A percentile compares a stretch with the other conserved stretches of the same genome.
phyloP scores from a whole-genome alignment of 2,329 filamentous ascomycete genomes.

The Amylocarpus encephaloides region DNA sequence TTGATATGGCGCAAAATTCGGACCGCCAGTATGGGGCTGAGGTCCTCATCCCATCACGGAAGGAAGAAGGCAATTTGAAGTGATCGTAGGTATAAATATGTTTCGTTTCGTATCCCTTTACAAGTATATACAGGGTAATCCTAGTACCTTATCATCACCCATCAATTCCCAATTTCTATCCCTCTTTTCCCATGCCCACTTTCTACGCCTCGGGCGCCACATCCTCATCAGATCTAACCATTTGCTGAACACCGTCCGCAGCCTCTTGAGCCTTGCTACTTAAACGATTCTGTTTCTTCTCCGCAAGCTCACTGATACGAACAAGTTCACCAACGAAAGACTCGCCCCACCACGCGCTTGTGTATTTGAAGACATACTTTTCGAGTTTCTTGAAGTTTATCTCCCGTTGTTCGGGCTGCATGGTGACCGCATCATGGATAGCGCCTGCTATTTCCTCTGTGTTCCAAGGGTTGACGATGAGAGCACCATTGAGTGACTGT shows the following conservation, averaged over 20 bases:
- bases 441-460: slow-evolving; percentile 90
- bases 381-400: slow-evolving; percentile 87
- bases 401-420: slow-evolving; percentile 81
- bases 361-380: slow-evolving; percentile 96
- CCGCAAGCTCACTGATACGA: slow-evolving; percentile 29
- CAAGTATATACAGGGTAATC: no score
- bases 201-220: background rate
- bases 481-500: slow-evolving; percentile 84
- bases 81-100: no score
- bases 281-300: slow-evolving; percentile 26
- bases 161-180: no score
- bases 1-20: no score
- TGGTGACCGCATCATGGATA: slow-evolving; percentile 93
- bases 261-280: slow-evolving; percentile 17
- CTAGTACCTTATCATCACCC: no score
- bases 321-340: slow-evolving; percentile 80
- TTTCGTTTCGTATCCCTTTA: no score
- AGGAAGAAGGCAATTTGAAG: no score
- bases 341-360: slow-evolving; percentile 93
- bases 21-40: no score
- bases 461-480: slow-evolving; percentile 98
- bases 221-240: slow-evolving; percentile 11
- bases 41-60: no score
- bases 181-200: no score
- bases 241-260: slow-evolving; percentile 13